phyloP scores from a whole-genome alignment of 805 yeast genomes.

The Nakazawaea holstii region DNA sequence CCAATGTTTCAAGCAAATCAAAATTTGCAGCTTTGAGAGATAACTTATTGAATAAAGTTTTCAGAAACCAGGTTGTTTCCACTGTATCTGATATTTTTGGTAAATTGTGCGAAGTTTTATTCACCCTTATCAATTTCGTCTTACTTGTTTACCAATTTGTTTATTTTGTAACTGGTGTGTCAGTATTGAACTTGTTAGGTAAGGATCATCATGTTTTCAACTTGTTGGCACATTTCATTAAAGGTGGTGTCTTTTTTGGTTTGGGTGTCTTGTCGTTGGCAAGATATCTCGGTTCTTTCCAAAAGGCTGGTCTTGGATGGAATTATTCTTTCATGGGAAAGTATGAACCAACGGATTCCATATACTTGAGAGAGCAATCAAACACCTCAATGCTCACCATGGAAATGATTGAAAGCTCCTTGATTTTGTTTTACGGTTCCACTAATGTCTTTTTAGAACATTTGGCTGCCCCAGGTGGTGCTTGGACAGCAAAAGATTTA shows the following conservation, averaged over 20 bases:
- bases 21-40: constrained; percentile 24
- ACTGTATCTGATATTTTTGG: constrained; percentile 20
- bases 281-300: constrained; percentile 80
- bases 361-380: constrained; percentile 36
- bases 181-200: constrained; percentile 69
- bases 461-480: constrained; percentile 70
- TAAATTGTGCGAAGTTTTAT: constrained; percentile 31
- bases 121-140: constrained; percentile 55
- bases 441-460: constrained; percentile 92
- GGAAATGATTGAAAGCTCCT: constrained; percentile 77
- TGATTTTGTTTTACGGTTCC: constrained; percentile 82
- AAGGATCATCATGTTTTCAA: constrained; percentile 65
- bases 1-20: background rate
- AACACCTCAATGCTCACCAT: constrained; percentile 52
- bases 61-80: constrained; percentile 21
- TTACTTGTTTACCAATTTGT: constrained; percentile 54
- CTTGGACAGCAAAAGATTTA: constrained; percentile 84
- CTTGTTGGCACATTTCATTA: constrained; percentile 89
- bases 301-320: constrained; percentile 87
- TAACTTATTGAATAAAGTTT: constrained; percentile 26
- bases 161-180: constrained; percentile 51
- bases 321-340: constrained; percentile 37
- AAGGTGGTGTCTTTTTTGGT: constrained; percentile 83
- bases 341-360: constrained; percentile 17
- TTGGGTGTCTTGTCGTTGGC: constrained; percentile 79